These are phyloP conservation scores for Populus tremula DNA, from an alignment of 345 rosid species.

Conservation along the genomic window DNA sequence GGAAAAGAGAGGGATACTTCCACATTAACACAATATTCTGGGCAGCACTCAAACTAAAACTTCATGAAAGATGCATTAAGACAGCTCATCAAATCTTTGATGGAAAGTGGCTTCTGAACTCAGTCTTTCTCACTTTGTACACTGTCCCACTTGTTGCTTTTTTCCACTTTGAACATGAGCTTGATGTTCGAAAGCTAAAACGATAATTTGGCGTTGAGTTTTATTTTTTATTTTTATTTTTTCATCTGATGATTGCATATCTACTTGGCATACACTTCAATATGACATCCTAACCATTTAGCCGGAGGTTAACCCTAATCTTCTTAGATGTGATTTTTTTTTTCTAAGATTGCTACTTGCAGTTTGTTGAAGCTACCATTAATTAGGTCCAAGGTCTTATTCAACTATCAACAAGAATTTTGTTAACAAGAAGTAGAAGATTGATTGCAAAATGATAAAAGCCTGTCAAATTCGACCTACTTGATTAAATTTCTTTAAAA, in stretches of 20 bases:
- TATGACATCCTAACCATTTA: neutral
- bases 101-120: neutral
- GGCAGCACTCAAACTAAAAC: neutral
- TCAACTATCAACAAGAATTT: slow-evolving; percentile 4
- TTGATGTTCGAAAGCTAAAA: neutral
- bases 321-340: neutral
- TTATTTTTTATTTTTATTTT: too few species aligned
- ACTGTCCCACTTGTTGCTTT: neutral
- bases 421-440: neutral
- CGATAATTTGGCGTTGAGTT: too few species aligned
- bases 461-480: neutral
- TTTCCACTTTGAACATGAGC: neutral
- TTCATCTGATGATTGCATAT: too few species aligned
- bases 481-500: neutral
- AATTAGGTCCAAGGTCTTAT: slow-evolving; percentile 3
- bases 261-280: too few species aligned
- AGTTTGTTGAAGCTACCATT: neutral
- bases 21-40: neutral
- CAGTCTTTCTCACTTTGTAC: neutral
- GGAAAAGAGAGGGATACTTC: neutral
- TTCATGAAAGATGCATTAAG: neutral
- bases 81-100: neutral
- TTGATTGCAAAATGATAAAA: neutral
- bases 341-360: slow-evolving; percentile 3
- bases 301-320: too few species aligned